Base-by-base conservation (phyloP, 2,329 filamentous ascomycete species). In the Exophiala xenobiotica region DNA sequence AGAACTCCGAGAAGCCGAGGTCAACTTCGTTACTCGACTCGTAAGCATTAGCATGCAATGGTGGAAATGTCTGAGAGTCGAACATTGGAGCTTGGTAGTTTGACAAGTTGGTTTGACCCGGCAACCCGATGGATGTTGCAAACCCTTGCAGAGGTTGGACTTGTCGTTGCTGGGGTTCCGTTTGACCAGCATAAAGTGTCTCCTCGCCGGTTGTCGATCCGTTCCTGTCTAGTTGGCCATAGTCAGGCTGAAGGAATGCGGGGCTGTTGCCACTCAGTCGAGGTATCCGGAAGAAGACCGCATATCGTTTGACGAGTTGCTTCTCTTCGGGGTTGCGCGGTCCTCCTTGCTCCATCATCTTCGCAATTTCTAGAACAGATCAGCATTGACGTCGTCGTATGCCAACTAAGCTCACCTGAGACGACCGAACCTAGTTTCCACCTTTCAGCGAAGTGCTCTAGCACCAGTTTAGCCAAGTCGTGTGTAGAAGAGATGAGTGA, bases 1-100 rank as follows among this genome's bases (percentile, higher is more conserved):
- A 56, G 47, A 56, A 56, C 16, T 56, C 54, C 4, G 50, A 50
- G 18, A 56, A 56, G 4, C 54, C 54, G 26, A 53, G 46, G 9
- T 53, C 54, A 11, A 53, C 18, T 6, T 56, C 54, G 31, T 41
- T 44, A 22, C 39, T 42, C 9, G 27, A 29, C 6, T 56, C 50
- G 39, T 50, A 56, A 12, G 44, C 39, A 18, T 47, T 38, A 20
- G 31, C 29, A 14, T 23, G 49, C 1, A 56, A 35, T 37, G 18
- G 31, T 18, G 49, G 50, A 35, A 53, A 53, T 11, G 29, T 49
- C 16, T 50, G 41, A 27, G 42, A 42, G 23, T 50, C 54, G 31
- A 50, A 56, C 42, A 53, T 44, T 9, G 46, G 29, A 29, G 51
- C 20, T 27, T 49, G 23, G 9, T 50, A 56, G n/a, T 33, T 40